Evolutionary conservation across 176 grass and related monocot species (phyloP), one percentile per base, ranked within the genome.

Genomic region (Coix lacrymajobi): DNA sequence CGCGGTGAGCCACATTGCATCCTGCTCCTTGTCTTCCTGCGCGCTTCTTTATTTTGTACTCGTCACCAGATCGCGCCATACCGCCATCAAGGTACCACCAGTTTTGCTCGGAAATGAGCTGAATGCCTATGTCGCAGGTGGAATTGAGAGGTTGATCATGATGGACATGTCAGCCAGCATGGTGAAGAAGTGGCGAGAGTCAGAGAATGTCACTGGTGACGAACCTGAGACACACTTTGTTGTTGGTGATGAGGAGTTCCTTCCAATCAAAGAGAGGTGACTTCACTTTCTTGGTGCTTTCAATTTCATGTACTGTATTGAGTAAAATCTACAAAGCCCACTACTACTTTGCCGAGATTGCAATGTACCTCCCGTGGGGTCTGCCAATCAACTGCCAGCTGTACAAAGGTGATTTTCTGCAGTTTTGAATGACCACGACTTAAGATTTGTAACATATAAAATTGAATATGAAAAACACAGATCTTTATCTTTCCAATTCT

Each of bases 141-240:
- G 96, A 68, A 92, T 98, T 57, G 89, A 95, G 74, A 93, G 90
- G 77, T 36, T 98, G 63, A 93, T 95, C 54, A 98, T 98, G 92
- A 98, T 95, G 96, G 96, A 98, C 69, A 92, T 95, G 91, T 98
- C 96, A 17, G 34, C 71, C 25, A 93, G 95, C 73, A 98, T 98
- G 91, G 87, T 95, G 54, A 95, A 77, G 76, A 85, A 66, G 61
- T 90, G 92, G 84, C 83, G 68, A 79, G 91, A 90, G 71, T 74
- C 82, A 68, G 92, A 93, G 30, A 83, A 84, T 60, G 49, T 77
- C n/a, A 40, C 28, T 6, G 71, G 79, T 0, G 80, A 92, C 1
- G 83, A 69, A 19, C 63, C 78, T 13, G 87, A 92, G 81, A 93
- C 80, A 7, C 87, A 87, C 11, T 92, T 88, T 77, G 80, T 98